Evolutionary conservation across 805 yeast genomes (phyloP).

Genomic region (Wickerhamiella kurtzmanii): DNA sequence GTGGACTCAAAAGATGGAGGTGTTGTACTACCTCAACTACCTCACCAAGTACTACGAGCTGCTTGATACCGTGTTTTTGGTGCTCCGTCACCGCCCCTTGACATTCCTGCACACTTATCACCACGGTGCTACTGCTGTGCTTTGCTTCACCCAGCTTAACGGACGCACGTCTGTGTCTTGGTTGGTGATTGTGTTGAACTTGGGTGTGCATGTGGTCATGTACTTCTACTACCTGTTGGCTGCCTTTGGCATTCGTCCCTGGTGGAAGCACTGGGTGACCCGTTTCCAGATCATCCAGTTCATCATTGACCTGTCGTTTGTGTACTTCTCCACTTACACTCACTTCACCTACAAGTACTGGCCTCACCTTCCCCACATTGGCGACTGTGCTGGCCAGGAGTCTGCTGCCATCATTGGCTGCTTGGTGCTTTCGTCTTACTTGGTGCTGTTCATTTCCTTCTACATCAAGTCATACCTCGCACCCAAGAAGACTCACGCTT

Average conservation of each 20-base stretch:
- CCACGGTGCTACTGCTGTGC: conserved; percentile 93
- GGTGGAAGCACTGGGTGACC: conserved; percentile 99
- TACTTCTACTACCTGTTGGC: conserved; percentile 93
- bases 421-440: conserved; percentile 72
- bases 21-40: conserved; percentile 81
- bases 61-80: conserved; percentile 81
- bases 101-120: conserved; percentile 92
- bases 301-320: conserved; percentile 74
- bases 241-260: conserved; percentile 84
- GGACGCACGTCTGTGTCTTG: conserved; percentile 87
- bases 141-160: conserved; percentile 84
- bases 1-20: conserved; percentile 73
- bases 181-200: conserved; percentile 84
- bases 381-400: conserved; percentile 85
- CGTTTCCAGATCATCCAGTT: conserved; percentile 91
- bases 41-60: conserved; percentile 81
- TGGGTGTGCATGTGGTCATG: conserved; percentile 91
- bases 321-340: conserved; percentile 88
- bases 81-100: conserved; percentile 79
- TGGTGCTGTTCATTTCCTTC: conserved; percentile 82
- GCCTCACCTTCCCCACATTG: conserved; percentile 51
- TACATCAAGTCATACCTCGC: conserved; percentile 73
- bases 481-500: conserved; percentile 14
- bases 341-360: conserved; percentile 67
- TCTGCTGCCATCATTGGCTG: conserved; percentile 89